phyloP scores from a whole-genome alignment of 805 yeast genomes.

The Candida suzukii region DNA sequence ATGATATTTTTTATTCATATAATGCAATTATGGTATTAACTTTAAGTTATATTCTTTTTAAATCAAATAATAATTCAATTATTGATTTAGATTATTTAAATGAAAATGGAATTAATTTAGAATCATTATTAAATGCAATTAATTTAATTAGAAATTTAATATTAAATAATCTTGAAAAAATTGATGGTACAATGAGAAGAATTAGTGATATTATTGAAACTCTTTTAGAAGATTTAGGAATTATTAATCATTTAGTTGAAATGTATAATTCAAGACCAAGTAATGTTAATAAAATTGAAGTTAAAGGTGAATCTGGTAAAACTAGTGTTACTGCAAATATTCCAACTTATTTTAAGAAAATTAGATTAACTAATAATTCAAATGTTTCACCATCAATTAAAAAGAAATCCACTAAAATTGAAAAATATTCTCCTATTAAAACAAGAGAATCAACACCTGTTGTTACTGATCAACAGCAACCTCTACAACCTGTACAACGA shows the following conservation, averaged over 20 bases:
- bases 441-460: background rate
- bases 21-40: constrained; percentile 35
- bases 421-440: background rate
- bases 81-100: constrained; percentile 21
- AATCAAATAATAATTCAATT: constrained; percentile 7
- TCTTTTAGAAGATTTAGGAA: constrained; percentile 33
- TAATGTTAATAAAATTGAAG: constrained; percentile 23
- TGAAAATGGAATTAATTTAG: constrained; percentile 20
- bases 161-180: constrained; percentile 23
- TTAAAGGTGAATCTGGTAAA: constrained; percentile 20
- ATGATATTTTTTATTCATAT: constrained; percentile 38
- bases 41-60: constrained; percentile 30
- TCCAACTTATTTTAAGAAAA: constrained; percentile 22
- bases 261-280: constrained; percentile 23
- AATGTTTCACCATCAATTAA: background rate
- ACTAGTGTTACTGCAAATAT: constrained; percentile 26
- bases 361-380: constrained; percentile 5
- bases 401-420: background rate
- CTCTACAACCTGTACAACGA: too few relatives aligned
- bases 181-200: constrained; percentile 36
- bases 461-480: background rate
- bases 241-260: constrained; percentile 22
- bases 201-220: constrained; percentile 36
- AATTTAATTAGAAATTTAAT: constrained; percentile 26
- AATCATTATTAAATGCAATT: constrained; percentile 23